phyloP scores from a whole-genome alignment of 805 yeast genomes.

The Wickerhamiella lipophila region DNA sequence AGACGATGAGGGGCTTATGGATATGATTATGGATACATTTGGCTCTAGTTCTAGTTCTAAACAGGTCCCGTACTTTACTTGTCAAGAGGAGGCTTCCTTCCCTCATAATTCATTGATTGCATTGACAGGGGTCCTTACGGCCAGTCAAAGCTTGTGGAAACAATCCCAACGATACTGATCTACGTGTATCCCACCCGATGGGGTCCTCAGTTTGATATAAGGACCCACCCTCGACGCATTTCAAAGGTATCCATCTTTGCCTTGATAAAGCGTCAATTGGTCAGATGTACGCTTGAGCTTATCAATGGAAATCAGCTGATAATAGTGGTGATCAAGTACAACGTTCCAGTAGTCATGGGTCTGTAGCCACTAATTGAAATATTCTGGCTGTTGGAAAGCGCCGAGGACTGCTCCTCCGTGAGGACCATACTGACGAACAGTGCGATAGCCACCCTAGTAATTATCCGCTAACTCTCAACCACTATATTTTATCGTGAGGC shows the following conservation, averaged over 20 bases:
- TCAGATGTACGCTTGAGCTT: conserved; percentile 48
- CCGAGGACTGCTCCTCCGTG: conserved; percentile 61
- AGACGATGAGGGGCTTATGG: no score
- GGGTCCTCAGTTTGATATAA: conserved; percentile 73
- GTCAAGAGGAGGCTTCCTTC: no score
- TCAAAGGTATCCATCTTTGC: conserved; percentile 80
- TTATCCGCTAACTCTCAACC: conserved; percentile 40
- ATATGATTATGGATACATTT: no score
- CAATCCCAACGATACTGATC: conserved; percentile 43
- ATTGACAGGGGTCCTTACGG: conserved; percentile 57
- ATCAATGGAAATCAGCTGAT: conserved; percentile 61
- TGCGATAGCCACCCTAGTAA: conserved; percentile 45
- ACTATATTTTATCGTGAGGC: no score
- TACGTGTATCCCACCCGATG: conserved; percentile 70
- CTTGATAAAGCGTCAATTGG: conserved; percentile 56
- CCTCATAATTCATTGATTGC: no score
- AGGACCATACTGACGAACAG: conserved; percentile 39
- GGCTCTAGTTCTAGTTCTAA: no score
- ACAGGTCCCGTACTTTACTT: no score
- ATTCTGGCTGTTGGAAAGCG: conserved; percentile 50
- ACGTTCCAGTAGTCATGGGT: conserved; percentile 43
- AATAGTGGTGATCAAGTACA: conserved; percentile 75
- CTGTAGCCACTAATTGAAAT: conserved; percentile 46
- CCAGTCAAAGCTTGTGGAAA: conserved; percentile 68
- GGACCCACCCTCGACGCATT: conserved; percentile 64